These are phyloP conservation scores for Lophium mytilinum DNA, from an alignment of 495 filamentous ascomycete genomes.

Conservation along the genomic window DNA sequence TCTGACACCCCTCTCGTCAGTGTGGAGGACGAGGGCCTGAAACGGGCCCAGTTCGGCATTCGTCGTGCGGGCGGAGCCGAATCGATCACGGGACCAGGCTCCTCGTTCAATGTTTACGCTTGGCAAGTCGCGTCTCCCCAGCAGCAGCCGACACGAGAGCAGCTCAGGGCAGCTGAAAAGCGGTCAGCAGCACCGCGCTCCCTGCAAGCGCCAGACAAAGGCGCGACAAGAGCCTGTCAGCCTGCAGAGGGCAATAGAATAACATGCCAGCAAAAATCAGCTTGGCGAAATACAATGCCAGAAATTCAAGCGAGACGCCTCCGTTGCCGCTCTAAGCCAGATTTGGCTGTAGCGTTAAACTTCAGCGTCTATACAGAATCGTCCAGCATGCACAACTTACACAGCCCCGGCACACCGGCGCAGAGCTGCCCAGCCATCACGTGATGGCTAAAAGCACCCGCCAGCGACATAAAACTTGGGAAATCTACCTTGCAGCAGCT, in stretches of 20 bases:
- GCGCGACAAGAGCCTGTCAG: conserved; percentile 19
- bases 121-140: conserved; percentile 22
- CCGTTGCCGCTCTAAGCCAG: no score
- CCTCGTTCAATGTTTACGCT: conserved; percentile 22
- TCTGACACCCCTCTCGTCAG: conserved; percentile 2
- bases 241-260: conserved; percentile 13
- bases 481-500: no score
- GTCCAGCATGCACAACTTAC: no score
- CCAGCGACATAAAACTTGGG: no score
- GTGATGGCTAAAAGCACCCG: no score
- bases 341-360: no score
- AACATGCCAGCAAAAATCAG: no score
- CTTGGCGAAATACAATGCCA: no score
- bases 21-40: conserved; percentile 12
- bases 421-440: no score
- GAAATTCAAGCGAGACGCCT: no score
- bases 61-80: conserved; percentile 3
- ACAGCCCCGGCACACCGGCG: no score
- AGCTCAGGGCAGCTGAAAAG: neutral
- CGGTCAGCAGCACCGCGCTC: neutral
- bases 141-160: conserved; percentile 7
- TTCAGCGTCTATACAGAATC: no score
- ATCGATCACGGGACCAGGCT: conserved; percentile 21
- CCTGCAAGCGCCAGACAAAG: conserved; percentile 22
- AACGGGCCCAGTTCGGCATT: conserved; percentile 5